Percentiles rank a stretch among this genome's conserved stretches.
Evolutionary conservation across 106 monocot species (phyloP).

Genomic region (Dactylorhiza incarnata): DNA sequence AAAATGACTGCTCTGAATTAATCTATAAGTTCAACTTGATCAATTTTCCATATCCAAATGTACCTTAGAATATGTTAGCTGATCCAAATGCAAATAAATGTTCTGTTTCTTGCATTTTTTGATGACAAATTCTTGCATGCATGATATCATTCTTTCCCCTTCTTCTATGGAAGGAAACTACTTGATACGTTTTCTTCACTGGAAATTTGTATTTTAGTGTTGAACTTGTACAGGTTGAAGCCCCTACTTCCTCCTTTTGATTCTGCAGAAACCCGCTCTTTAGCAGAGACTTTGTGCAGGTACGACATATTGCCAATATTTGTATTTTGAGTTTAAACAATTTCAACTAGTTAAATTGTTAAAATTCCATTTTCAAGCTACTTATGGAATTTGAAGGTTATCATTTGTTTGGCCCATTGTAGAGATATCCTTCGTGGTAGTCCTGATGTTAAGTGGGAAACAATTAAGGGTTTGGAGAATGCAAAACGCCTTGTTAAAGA

Average conservation of each 20-base stretch:
- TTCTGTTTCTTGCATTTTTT: not conserved
- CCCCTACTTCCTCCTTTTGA: constrained; percentile 63
- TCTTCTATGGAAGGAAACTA: not conserved
- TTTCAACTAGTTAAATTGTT: not conserved
- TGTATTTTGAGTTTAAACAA: not conserved
- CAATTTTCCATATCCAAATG: not conserved
- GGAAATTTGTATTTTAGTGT: not conserved
- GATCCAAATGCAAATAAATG: not conserved
- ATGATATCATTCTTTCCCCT: not conserved
- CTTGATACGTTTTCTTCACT: not conserved
- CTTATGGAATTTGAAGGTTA: not conserved
- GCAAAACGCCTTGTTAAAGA: constrained; percentile 96
- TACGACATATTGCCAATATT: constrained; percentile 7
- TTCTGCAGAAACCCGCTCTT: constrained; percentile 54
- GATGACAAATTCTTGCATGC: not conserved
- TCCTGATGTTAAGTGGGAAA: constrained; percentile 99
- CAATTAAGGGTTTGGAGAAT: constrained; percentile 90
- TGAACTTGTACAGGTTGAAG: constrained; percentile 35
- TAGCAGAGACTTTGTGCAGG: constrained; percentile 74
- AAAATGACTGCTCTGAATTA: not conserved
- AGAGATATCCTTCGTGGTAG: constrained; percentile 90
- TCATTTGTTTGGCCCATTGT: not conserved
- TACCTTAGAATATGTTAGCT: not conserved
- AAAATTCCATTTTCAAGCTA: not conserved
- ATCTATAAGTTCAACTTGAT: not conserved